These are phyloP conservation scores for Ambrosia hybrid DNA, from an alignment of 140 eudicot species.

Conservation along the genomic window DNA sequence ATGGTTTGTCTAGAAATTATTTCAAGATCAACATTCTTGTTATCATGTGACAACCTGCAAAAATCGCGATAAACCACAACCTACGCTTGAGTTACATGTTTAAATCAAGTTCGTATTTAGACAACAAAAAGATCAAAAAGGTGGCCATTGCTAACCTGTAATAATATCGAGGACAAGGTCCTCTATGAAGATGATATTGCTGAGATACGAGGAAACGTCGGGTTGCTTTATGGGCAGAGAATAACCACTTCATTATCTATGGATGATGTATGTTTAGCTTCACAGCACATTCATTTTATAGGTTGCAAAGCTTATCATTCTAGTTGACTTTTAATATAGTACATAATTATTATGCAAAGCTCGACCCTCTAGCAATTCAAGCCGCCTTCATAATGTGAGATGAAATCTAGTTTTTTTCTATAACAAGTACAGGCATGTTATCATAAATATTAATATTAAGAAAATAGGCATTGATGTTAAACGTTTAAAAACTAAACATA, in stretches of 20 bases:
- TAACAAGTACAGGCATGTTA: too few species aligned
- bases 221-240: constrained; percentile 16
- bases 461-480: too few species aligned
- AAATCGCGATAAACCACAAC: neutral
- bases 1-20: constrained; percentile 20
- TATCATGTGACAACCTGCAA: neutral
- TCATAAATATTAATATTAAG: too few species aligned
- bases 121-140: too few species aligned
- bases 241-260: constrained; percentile 5
- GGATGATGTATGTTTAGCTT: neutral
- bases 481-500: too few species aligned
- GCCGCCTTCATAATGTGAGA: too few species aligned
- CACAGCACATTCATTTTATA: neutral
- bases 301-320: neutral
- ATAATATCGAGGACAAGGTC: neutral
- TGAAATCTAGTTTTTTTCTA: too few species aligned
- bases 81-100: neutral
- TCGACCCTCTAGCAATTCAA: too few species aligned
- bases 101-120: neutral
- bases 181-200: constrained; percentile 10
- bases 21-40: constrained; percentile 6
- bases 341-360: too few species aligned
- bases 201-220: neutral
- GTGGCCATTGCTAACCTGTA: neutral
- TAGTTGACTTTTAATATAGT: neutral